These are phyloP conservation scores for Castanospermum australe DNA, from an alignment of 306 rosid genomes.

Conservation along the genomic window DNA sequence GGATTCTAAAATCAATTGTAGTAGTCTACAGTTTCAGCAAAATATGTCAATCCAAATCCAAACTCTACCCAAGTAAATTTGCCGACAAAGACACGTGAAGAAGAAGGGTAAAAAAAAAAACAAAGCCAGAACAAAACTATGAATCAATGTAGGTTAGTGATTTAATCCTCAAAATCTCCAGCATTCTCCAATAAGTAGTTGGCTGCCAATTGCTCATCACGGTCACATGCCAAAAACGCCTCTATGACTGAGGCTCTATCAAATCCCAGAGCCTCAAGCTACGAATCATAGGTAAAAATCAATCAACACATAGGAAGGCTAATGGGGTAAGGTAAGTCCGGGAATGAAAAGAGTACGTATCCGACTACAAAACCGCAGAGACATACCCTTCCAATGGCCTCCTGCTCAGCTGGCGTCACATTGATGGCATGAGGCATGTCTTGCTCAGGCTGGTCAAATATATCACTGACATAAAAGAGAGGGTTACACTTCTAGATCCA, in stretches of 20 bases:
- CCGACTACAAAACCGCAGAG: neutral
- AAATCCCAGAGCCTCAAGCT: slow-evolving; percentile 99
- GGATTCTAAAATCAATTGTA: slow-evolving; percentile 22
- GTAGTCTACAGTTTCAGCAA: neutral
- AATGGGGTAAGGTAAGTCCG: neutral
- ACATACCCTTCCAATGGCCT: slow-evolving; percentile 84
- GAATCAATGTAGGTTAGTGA: slow-evolving; percentile 33
- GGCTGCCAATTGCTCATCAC: slow-evolving; percentile 94
- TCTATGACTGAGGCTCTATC: slow-evolving; percentile 91
- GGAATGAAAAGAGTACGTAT: neutral
- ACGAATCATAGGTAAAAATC: neutral
- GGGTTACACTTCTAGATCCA: slow-evolving; percentile 21
- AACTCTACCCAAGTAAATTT: slow-evolving; percentile 37
- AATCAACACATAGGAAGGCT: slow-evolving; percentile 2
- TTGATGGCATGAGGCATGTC: slow-evolving; percentile 97
- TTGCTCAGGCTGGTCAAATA: slow-evolving; percentile 90
- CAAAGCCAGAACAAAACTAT: slow-evolving; percentile 26
- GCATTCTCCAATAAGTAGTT: slow-evolving; percentile 73
- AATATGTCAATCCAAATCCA: slow-evolving; percentile 20
- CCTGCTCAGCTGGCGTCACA: slow-evolving; percentile 92
- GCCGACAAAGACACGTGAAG: neutral
- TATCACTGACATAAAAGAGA: slow-evolving; percentile 55
- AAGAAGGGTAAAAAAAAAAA: slow-evolving; percentile 27
- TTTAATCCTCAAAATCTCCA: slow-evolving; percentile 70
- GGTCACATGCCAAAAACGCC: slow-evolving; percentile 97